Evolutionary conservation across 2,329 filamentous ascomycete genomes (phyloP), one percentile per base, ranked within the genome.

Genomic region (Nothopassalora personata): DNA sequence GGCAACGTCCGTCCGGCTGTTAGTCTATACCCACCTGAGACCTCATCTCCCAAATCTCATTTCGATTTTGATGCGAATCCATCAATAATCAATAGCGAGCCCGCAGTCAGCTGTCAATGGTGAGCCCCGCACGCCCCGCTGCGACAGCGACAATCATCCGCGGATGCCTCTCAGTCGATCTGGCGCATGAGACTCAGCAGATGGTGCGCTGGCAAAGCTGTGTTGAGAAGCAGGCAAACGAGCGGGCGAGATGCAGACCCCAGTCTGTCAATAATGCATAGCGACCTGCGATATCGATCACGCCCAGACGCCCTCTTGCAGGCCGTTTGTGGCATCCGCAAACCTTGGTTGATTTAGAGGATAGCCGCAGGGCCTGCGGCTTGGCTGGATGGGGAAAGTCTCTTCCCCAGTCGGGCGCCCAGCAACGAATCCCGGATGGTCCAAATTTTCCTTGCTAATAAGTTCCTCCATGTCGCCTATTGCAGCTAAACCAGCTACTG

Each of bases 271-370:
- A 2, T 51, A 33, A 10, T 18, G 28, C 19, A 31, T 6, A n/a
- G 30, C 19, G 27, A 28, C 15, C 15, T 15, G 52, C 28, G 15
- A 30, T 30, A n/a, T 34, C 15, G 6, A 47, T 23, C 23, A 23
- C 23, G 19, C 9, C 9, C n/a, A 9, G n/a, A 47, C 45, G 23
- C 45, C 18, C 15, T 19, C 45, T 19, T 18, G 45, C 23, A 18
- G n/a, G 4, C 6, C 19, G 43, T 28, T 43, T 18, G 39, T n/a
- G 39, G 36, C 45, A 34, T 15, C 27, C 47, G 54, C 43, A 15
- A 43, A 53, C 43, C 33, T 33, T 43, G 51, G 51, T 53, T 53
- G 51, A 33, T 43, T 34, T 43, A 39, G 39, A 43, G 39, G 39
- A 43, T 18, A 43, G 39, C 39, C 39, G 5, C 13, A n/a, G 13